Base-by-base conservation (phyloP, 371 early-diverging fungal species). In the Rhizomucor pusillus region DNA sequence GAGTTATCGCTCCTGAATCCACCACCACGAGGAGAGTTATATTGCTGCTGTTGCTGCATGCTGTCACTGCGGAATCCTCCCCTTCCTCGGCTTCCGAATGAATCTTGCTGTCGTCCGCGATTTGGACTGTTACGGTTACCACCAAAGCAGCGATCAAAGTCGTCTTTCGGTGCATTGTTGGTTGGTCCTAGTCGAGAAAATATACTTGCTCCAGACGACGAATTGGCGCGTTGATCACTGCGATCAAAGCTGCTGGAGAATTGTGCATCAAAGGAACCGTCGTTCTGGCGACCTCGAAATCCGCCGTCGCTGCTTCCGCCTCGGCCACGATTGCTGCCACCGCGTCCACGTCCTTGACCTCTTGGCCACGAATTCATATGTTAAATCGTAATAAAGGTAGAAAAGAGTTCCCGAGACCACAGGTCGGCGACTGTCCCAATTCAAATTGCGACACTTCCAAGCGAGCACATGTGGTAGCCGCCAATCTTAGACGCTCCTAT, bases 121-220 rank as follows among this genome's bases (percentile, higher is more conserved):
- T 19, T 19, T 49, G 16, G 34, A 23, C 29, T 41, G 52, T 13
- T 35, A 37, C 14, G 53, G 23, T 52, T 47, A 23, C 49, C 41
- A 16, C 11, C 6, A 41, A 16, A 14, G 16, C 43, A 34, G 3
- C 37, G 37, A n/a, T 48, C 46, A 20, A 13, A n/a, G 20, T 41
- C 53, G 13, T 23, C 22, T 12, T 18, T 34, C 20, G 18, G 34
- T 6, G 18, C 52, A 22, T 45, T 43, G 6, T 14, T 19, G 14
- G 37, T 56, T 12, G 73, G 67, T 5, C 75, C 75, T 11, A 74
- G 52, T 25, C 75, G 63, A 29, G 75, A 53, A 16, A 56, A 49
- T 44, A 74, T 67, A n/a, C 66, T 59, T 5, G 54, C 22, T 6
- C 51, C 33, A 23, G 35, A 51, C n/a, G 49, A 46, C 13, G 3